These are phyloP conservation scores for Gossypium gossypioides DNA, from an alignment of 441 rosid genomes.

Conservation along the genomic window DNA sequence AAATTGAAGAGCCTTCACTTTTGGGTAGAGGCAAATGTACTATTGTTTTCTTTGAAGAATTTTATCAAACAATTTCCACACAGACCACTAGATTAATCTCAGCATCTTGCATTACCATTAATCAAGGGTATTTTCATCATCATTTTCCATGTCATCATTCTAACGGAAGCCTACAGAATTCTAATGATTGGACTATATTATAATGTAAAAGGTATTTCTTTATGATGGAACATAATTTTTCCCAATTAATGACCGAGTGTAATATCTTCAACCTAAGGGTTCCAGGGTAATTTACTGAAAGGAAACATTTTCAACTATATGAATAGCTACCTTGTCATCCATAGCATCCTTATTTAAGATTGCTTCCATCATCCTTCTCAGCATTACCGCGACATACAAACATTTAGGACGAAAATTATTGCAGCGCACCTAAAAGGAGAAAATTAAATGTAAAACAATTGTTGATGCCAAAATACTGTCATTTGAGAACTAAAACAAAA, in stretches of 20 bases:
- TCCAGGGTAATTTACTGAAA: background rate
- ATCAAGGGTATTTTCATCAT: background rate
- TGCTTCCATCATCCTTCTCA: slow-evolving; percentile 94
- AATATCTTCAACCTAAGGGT: background rate
- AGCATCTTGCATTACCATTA: background rate
- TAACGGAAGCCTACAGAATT: background rate
- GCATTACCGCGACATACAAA: slow-evolving; percentile 88
- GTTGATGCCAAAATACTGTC: background rate
- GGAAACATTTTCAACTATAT: background rate
- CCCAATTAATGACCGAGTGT: background rate
- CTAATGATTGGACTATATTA: background rate
- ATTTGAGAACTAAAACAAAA: slow-evolving; percentile 5
- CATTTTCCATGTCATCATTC: background rate
- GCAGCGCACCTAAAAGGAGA: slow-evolving; percentile 39
- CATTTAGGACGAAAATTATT: slow-evolving; percentile 84
- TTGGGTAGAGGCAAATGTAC: background rate
- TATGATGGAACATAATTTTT: background rate
- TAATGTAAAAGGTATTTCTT: background rate
- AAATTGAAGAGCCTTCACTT: background rate
- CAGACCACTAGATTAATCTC: background rate
- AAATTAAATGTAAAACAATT: slow-evolving; percentile 16
- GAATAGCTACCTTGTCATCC: slow-evolving; percentile 82
- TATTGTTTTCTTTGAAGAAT: background rate
- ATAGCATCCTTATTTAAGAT: slow-evolving; percentile 85
- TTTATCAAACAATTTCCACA: background rate